phyloP scores from a whole-genome alignment of 1,284 basidiomycete species.

The Vanrija sp. region DNA sequence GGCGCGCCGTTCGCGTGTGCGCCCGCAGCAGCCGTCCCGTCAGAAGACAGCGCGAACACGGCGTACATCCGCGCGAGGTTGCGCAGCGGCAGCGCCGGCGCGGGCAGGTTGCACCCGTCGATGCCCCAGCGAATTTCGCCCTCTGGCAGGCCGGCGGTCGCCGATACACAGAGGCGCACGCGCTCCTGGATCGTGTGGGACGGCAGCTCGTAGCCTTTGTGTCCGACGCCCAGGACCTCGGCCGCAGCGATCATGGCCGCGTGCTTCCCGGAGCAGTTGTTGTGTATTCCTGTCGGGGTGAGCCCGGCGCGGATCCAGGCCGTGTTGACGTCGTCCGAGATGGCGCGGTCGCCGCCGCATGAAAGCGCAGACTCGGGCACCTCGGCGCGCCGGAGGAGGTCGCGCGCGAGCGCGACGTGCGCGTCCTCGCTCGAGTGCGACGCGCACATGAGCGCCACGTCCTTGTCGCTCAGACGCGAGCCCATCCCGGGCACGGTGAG shows the following conservation, averaged over 20 bases:
- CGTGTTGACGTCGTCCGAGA: neutral
- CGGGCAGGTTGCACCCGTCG: conserved; percentile 11
- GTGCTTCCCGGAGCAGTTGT: conserved; percentile 6
- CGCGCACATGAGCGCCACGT: conserved; percentile 6
- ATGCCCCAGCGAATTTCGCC: neutral
- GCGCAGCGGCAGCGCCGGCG: conserved; percentile 4
- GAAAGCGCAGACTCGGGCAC: neutral
- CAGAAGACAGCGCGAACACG: neutral
- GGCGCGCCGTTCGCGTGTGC: neutral
- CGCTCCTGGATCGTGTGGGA: neutral
- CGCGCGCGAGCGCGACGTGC: neutral
- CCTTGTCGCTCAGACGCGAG: neutral
- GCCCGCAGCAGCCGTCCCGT: neutral
- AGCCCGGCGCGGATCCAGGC: neutral
- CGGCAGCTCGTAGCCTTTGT: neutral
- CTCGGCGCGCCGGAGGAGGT: neutral
- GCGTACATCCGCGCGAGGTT: conserved; percentile 2
- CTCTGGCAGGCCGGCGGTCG: neutral
- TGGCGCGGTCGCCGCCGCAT: neutral
- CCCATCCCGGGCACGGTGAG: neutral
- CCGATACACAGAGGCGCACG: neutral
- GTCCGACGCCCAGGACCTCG: neutral
- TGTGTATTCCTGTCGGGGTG: neutral
- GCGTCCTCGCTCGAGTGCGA: neutral
- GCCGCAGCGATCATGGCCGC: conserved; percentile 1